A percentile compares a stretch with the other conserved stretches of the same genome.
These are phyloP conservation scores for Phytophthora hybrid DNA, from an alignment of 352 stramenopile species.

Conservation along the genomic window DNA sequence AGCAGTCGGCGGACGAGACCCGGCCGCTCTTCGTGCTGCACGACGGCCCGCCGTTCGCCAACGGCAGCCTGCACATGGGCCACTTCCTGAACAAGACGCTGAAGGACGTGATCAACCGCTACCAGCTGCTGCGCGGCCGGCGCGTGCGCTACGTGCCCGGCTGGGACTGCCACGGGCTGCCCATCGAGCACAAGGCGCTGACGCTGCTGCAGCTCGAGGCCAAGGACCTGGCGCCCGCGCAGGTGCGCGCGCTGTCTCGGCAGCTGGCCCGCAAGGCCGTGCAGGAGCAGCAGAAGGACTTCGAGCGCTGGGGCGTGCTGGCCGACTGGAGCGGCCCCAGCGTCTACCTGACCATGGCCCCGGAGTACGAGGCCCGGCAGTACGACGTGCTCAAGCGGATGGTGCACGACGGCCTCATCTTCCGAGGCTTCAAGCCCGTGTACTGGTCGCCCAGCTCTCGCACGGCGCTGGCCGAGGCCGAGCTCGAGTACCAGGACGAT, in stretches of 20 bases:
- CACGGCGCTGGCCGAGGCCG: constrained; percentile 98
- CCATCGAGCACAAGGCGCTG: constrained; percentile 99
- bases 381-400: constrained; percentile 98
- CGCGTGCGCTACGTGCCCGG: constrained; percentile 97
- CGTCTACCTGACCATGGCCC: constrained; percentile 95
- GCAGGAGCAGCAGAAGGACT: constrained; percentile 92
- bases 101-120: constrained; percentile 99
- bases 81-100: constrained; percentile 94
- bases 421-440: constrained; percentile 98
- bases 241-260: constrained; percentile 92
- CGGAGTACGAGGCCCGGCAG: constrained; percentile 96
- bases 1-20: constrained; percentile 44
- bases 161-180: constrained; percentile 99
- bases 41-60: constrained; percentile 99
- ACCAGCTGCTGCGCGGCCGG: constrained; percentile 94
- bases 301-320: constrained; percentile 95
- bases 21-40: constrained; percentile 93
- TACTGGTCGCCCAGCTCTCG: constrained; percentile 98
- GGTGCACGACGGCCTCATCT: constrained; percentile 96
- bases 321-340: constrained; percentile 78
- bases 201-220: constrained; percentile 86
- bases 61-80: constrained; percentile 98
- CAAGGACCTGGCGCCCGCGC: constrained; percentile 81
- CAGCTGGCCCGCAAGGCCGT: constrained; percentile 95
- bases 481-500: constrained; percentile 98